Base-by-base conservation (phyloP, 306 rosid genomes). In the Alnus glutinosa region DNA sequence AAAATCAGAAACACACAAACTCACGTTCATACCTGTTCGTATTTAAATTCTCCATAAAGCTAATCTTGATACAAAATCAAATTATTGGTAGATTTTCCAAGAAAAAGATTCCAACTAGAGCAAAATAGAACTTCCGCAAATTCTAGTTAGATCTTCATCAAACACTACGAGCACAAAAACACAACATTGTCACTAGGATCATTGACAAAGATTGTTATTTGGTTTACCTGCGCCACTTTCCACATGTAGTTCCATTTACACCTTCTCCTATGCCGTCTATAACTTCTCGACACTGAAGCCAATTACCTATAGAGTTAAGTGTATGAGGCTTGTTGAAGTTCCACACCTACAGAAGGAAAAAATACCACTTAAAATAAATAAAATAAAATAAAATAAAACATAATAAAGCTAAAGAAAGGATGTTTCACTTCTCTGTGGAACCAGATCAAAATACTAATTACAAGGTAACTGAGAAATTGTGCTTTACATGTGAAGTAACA, bases 151-250 rank as follows among this genome's bases (percentile, higher is more conserved):
- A 42, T 9, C 9, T 7, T 66, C 39, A 30, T 55, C 58, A 71
- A 52, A 73, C 32, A 18, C 18, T 19, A 48, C 4, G 5, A 52
- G 19, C 47, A 51, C 28, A 19, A 8, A 37, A 77, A 34, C 9
- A 57, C 47, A 36, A 16, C 32, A 37, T 7, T 6, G 13, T 23
- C 70, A 19, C 12, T 58, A 52, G 28, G 15, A 54, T n/a, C 64
- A 70, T 5, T 18, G 37, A 44, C 13, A 19, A 34, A 46, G 76
- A 77, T 57, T 28, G 54, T 6, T 16, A 57, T 49, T 76, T 14
- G 79, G 75, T 80, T 81, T 86, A 91, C 98, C 97, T 89, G 82
- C 97, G 97, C 97, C 97, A 94, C 85, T 91, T 94, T 81, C 98
- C 98, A 83, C 98, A 94, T 48, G 80, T 81, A 59, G 75, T 81